Conservation (phyloP, 495 filamentous ascomycete genomes). For the Lophiostoma macrostomum region DNA sequence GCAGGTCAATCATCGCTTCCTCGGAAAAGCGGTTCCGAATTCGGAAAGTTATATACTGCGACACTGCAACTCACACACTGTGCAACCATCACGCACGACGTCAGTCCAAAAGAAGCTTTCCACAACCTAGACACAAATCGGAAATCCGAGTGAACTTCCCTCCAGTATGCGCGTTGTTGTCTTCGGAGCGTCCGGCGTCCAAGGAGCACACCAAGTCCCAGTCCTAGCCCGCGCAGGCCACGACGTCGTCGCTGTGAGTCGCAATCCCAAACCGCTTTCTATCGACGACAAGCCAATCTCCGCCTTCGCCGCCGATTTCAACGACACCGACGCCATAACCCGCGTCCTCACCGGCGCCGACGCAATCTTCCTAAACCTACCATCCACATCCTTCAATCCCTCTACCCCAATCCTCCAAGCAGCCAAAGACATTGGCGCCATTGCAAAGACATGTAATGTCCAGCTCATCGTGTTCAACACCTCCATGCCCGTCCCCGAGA, state of each 20-base stretch:
- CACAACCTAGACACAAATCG: too few species aligned
- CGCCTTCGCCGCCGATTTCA: conserved; percentile 23
- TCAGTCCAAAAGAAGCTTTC: too few species aligned
- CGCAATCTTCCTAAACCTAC: conserved; percentile 23
- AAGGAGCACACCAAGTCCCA: conserved; percentile 24
- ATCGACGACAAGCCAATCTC: conserved; percentile 17
- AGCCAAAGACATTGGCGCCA: conserved; percentile 1
- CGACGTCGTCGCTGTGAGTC: conserved; percentile 19
- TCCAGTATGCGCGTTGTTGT: conserved; percentile 24
- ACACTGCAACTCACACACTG: too few species aligned
- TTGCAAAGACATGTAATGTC: conserved; percentile 12
- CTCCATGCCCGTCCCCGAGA: conserved; percentile 21
- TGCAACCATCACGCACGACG: too few species aligned
- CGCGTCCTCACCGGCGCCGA: conserved; percentile 9
- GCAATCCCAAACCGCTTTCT: conserved; percentile 13
- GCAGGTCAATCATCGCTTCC: too few species aligned
- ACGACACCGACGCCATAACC: conserved; percentile 1
- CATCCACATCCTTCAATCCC: conserved; percentile 24
- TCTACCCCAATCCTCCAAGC: conserved; percentile 19
- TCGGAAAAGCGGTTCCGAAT: too few species aligned
- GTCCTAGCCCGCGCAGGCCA: conserved; percentile 22
- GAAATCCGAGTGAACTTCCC: too few species aligned
- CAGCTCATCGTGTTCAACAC: conserved; percentile 25
- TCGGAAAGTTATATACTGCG: too few species aligned
- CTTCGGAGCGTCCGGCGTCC: conserved; percentile 28